These are phyloP conservation scores for Cymbidium sinense DNA, from an alignment of 106 monocot genomes.

Conservation along the genomic window DNA sequence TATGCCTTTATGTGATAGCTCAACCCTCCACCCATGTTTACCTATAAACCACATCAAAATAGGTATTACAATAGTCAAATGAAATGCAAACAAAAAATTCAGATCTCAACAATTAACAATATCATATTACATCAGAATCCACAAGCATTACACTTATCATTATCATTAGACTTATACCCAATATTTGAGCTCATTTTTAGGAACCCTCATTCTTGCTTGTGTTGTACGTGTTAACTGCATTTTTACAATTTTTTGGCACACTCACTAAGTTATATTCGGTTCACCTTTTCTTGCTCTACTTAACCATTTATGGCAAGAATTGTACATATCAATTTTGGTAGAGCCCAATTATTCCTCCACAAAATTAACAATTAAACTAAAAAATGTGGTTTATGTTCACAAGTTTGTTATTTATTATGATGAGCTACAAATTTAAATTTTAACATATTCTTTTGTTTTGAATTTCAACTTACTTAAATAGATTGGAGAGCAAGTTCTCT, in stretches of 20 bases:
- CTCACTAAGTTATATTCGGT: neutral
- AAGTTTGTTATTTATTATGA: too few relatives aligned
- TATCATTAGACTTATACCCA: neutral
- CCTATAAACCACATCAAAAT: conserved; percentile 23
- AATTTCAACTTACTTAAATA: too few relatives aligned
- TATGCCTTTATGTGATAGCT: conserved; percentile 61
- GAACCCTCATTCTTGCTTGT: neutral
- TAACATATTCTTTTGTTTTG: too few relatives aligned
- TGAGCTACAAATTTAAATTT: too few relatives aligned
- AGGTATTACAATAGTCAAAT: neutral
- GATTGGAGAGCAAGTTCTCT: too few relatives aligned
- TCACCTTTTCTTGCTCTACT: too few relatives aligned
- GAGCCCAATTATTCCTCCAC: too few relatives aligned
- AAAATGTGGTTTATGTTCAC: too few relatives aligned
- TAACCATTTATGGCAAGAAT: too few relatives aligned
- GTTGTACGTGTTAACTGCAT: neutral
- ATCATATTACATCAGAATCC: neutral
- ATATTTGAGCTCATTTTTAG: neutral
- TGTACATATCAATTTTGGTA: too few relatives aligned
- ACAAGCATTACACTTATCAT: neutral
- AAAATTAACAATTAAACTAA: too few relatives aligned
- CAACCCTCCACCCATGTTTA: conserved; percentile 88
- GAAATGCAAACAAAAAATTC: neutral
- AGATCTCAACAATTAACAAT: neutral
- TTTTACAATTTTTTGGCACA: neutral